Evolutionary conservation across 768 basidiomycete species (phyloP).

Genomic region (Kwoniella dejecticola): DNA sequence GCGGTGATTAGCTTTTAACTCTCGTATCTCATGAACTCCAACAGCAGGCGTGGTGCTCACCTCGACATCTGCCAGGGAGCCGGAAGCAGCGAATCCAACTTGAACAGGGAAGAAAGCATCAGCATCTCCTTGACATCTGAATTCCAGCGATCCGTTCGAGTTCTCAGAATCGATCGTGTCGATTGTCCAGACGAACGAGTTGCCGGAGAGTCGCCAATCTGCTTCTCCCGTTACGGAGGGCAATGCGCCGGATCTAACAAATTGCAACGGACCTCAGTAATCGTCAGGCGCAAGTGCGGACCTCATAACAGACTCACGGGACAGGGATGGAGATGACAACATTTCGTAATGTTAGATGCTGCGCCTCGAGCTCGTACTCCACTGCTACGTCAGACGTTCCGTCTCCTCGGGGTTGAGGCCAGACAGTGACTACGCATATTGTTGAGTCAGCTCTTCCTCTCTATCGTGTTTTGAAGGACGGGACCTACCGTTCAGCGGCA

Average conservation of each 20-base stretch:
- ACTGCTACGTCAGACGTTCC: slow-evolving; percentile 94
- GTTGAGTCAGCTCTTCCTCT: no score
- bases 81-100: slow-evolving; percentile 76
- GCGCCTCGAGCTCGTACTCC: slow-evolving; percentile 93
- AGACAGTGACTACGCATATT: slow-evolving; percentile 88
- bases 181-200: slow-evolving; percentile 81
- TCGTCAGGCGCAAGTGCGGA: no score
- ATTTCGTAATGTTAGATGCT: slow-evolving; percentile 75
- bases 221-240: slow-evolving; percentile 43
- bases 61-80: slow-evolving; percentile 75
- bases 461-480: no score
- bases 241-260: slow-evolving; percentile 31
- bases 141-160: slow-evolving; percentile 83
- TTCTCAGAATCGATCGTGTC: slow-evolving; percentile 64
- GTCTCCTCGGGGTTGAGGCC: slow-evolving; percentile 89
- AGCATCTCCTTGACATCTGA: slow-evolving; percentile 83
- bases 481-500: slow-evolving; percentile 87
- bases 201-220: slow-evolving; percentile 78
- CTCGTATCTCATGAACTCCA: not conserved
- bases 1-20: not conserved
- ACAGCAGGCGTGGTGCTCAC: slow-evolving; percentile 55
- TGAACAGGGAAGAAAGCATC: slow-evolving; percentile 90
- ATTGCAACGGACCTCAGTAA: not conserved
- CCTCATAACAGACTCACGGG: no score
- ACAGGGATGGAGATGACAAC: slow-evolving; percentile 88